These are phyloP conservation scores for Aspergillus alliaceus DNA, from an alignment of 2,329 filamentous ascomycete species.

Conservation along the genomic window DNA sequence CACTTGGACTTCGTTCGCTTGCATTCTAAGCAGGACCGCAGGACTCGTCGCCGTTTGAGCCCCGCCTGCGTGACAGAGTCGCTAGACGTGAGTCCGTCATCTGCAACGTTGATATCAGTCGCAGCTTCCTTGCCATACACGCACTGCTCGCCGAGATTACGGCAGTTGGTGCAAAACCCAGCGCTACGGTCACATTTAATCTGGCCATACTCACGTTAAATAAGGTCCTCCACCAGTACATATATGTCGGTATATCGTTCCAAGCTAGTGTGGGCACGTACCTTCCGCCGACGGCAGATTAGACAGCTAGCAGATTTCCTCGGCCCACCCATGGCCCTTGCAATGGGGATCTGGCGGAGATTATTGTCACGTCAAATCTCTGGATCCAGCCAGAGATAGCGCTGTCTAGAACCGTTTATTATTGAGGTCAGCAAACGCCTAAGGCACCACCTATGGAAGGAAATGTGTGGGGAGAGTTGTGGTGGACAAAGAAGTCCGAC, in stretches of 20 bases:
- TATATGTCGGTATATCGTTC: neutral
- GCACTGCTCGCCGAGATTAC: neutral
- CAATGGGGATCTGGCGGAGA: neutral
- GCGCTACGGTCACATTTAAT: neutral
- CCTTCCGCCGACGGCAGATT: neutral
- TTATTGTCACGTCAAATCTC: neutral
- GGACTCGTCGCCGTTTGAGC: neutral
- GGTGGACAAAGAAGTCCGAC: no score
- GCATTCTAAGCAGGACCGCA: slow-evolving; percentile 2
- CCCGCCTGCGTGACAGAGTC: neutral
- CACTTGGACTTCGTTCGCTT: slow-evolving; percentile 2
- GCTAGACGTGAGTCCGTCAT: neutral
- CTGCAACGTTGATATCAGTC: neutral
- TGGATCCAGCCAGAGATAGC: neutral
- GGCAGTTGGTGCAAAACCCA: neutral
- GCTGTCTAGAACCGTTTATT: neutral
- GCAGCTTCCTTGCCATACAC: neutral
- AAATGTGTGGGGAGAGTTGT: no score
- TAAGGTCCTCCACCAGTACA: neutral
- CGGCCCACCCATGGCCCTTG: neutral
- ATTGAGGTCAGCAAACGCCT: neutral
- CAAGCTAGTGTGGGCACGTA: neutral
- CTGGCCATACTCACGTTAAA: neutral
- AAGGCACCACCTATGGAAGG: neutral
- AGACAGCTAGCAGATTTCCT: neutral